A percentile compares a stretch with the other conserved stretches of the same genome.
phyloP scores from a whole-genome alignment of 148 eudicot genomes.

The Dysphania ambrosioides region DNA sequence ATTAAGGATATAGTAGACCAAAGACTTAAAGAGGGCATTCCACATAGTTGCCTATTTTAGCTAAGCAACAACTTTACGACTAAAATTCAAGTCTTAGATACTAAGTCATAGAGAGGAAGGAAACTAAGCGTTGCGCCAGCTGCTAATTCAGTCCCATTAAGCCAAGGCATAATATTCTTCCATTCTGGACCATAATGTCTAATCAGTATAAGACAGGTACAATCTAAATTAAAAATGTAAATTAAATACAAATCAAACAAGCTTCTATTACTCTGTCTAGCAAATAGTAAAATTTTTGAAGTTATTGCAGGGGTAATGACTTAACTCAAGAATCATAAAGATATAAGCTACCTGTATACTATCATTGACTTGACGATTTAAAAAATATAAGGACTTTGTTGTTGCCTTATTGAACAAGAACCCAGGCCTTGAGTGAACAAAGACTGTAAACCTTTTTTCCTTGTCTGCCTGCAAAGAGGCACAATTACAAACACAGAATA shows the following conservation, averaged over 20 bases:
- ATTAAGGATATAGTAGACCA: no score
- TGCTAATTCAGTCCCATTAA: not conserved
- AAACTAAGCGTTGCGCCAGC: not conserved
- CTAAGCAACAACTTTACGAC: not conserved
- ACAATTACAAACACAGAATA: conserved; percentile 2
- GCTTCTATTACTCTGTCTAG: not conserved
- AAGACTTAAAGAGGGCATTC: not conserved
- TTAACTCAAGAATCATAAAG: not conserved
- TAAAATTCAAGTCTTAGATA: not conserved
- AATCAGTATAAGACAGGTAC: not conserved
- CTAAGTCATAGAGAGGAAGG: not conserved
- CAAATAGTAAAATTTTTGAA: not conserved
- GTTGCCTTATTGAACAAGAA: conserved; percentile 64
- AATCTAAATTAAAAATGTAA: not conserved
- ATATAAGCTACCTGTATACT: conserved; percentile 66
- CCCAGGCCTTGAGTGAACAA: conserved; percentile 92
- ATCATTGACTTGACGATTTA: conserved; percentile 74
- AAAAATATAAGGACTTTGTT: conserved; percentile 70
- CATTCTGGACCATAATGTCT: not conserved
- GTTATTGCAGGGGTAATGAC: not conserved
- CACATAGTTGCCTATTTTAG: no score
- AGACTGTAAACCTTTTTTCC: conserved; percentile 64
- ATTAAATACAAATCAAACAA: not conserved
- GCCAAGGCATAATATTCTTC: not conserved
- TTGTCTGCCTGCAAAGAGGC: conserved; percentile 55